Evolutionary conservation across 257 asterid genomes (phyloP).

Genomic region (Osmanthus fragrans): DNA sequence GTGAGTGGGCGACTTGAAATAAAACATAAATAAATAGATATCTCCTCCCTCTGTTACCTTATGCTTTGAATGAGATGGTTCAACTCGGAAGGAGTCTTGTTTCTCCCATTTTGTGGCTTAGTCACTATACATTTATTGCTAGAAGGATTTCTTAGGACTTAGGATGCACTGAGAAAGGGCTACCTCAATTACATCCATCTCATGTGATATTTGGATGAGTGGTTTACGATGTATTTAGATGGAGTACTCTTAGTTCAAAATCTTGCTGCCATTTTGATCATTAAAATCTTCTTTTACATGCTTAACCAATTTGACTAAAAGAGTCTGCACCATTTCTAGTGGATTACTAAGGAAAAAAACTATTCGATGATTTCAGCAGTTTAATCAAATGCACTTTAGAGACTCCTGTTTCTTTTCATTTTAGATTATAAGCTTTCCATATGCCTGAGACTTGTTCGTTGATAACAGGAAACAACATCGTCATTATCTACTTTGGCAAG

Average conservation of each 20-base stretch:
- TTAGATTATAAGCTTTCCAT: background rate
- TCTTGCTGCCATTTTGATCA: background rate
- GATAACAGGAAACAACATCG: conserved; percentile 61
- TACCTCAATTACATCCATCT: background rate
- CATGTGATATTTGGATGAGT: background rate
- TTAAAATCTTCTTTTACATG: background rate
- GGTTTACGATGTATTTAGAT: background rate
- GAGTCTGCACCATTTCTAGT: background rate
- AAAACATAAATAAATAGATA: too few species aligned
- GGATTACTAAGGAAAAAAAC: background rate
- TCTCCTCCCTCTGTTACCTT: background rate
- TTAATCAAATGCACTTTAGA: background rate
- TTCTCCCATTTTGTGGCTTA: background rate
- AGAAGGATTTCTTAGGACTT: background rate
- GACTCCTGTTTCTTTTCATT: conserved; percentile 15
- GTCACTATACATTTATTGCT: background rate
- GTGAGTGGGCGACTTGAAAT: background rate
- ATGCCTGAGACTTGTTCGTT: conserved; percentile 1
- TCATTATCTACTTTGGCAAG: conserved; percentile 64
- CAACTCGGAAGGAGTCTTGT: background rate
- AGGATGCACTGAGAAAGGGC: background rate
- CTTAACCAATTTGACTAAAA: background rate
- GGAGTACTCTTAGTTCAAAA: background rate
- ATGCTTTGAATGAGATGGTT: background rate
- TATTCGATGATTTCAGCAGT: background rate